Percentiles rank a stretch among this genome's conserved stretches.
phyloP scores from a whole-genome alignment of 164 flowering plant genomes.

The Stephania cephalantha region DNA sequence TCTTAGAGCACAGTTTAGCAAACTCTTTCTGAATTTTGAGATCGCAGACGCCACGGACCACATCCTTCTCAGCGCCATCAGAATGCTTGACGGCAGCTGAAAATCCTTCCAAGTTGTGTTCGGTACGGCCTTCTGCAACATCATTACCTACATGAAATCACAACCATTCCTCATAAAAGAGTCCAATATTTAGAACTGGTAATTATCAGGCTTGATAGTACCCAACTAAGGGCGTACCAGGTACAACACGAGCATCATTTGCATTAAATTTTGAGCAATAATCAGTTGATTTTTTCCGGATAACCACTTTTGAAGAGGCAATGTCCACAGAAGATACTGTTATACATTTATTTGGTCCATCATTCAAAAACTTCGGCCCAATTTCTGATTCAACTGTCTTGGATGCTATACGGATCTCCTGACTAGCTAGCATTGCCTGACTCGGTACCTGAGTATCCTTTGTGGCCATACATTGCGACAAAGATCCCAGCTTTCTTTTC shows the following conservation, averaged over 20 bases:
- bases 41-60: conserved; percentile 11
- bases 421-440: conserved; percentile 30
- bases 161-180: background rate
- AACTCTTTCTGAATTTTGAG: conserved; percentile 13
- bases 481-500: conserved; percentile 33
- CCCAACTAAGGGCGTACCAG: conserved; percentile 29
- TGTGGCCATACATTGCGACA: conserved; percentile 18
- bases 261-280: conserved; percentile 12
- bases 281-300: conserved; percentile 10
- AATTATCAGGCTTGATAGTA: background rate
- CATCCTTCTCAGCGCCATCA: conserved; percentile 18
- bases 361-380: conserved; percentile 16
- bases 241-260: conserved; percentile 8
- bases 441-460: conserved; percentile 14
- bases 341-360: conserved; percentile 13
- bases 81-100: conserved; percentile 11
- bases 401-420: conserved; percentile 15
- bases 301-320: conserved; percentile 9
- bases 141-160: conserved; percentile 19
- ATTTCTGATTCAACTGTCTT: conserved; percentile 20
- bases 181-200: background rate
- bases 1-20: conserved; percentile 13
- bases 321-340: conserved; percentile 14
- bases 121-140: conserved; percentile 9
- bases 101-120: conserved; percentile 12